Base-by-base conservation (phyloP, 768 basidiomycete genomes). In the Mycena chlorophos region DNA sequence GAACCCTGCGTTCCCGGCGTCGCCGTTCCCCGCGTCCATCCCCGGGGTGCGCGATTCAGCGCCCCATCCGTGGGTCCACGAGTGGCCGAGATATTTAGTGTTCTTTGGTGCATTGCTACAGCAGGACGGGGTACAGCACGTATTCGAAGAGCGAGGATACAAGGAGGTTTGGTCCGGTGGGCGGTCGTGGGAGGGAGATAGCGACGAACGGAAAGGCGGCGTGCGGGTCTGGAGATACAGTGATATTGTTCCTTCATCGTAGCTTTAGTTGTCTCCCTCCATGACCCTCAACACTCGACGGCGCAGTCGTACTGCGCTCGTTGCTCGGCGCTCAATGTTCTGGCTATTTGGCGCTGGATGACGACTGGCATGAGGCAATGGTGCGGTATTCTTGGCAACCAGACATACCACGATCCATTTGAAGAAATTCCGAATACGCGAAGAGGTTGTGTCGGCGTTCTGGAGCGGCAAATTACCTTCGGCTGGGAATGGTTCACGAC, bases 61-160 rank as follows among this genome's bases (percentile, higher is more conserved):
- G 38, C 55, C 52, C 5, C 73, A 79, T 51, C 76, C 75, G 14
- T 91, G 90, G 85, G 65, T 51, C 51, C 89, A 94, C 57, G 74
- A 83, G 56, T 94, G 91, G 90, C 94, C 96, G 0, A 80, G 78
- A 40, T 84, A 94, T 69, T 63, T 98, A 16, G 81, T 93, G 2
- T 74, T 94, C 50, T 98, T 98, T 66, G 92, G 91, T 4, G 79
- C 79, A n/a, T 72, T 98, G 42, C 73, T 96, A 39, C 69, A 75
- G 4, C 71, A 80, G 49, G 69, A 75, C 8, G 81, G 77, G 2
- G 75, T 92, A 1, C 65, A 69, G 42, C 60, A 68, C 2, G 22
- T 84, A 23, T 69, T 94, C 46, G 65, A 70, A 49, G 67, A 66
- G 16, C 76, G 76, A 31, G 88, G 87, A 3, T 97, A 94, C 61